These are phyloP conservation scores for Phellopilus nigrolimitatus DNA, from an alignment of 1,284 basidiomycete genomes.

Conservation along the genomic window DNA sequence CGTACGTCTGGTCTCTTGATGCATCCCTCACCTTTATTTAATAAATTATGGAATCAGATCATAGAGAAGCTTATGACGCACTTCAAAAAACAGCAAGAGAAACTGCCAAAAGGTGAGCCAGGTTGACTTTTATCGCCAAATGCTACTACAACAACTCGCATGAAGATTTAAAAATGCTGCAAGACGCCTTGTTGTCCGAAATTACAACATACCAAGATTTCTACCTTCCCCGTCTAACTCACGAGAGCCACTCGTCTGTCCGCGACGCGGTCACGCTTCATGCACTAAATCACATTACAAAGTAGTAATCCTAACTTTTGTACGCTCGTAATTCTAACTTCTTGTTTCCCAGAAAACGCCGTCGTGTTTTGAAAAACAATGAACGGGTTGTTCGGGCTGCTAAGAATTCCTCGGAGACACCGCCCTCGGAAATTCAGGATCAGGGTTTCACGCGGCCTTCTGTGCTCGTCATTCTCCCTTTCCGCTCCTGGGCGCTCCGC, in stretches of 20 bases:
- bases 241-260: conserved; percentile 47
- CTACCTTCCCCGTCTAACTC: conserved; percentile 58
- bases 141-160: conserved; percentile 20
- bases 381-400: conserved; percentile 73
- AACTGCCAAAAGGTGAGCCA: conserved; percentile 46
- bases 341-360: conserved; percentile 68
- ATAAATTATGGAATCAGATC: conserved; percentile 40
- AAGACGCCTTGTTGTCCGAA: conserved; percentile 59
- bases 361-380: conserved; percentile 90
- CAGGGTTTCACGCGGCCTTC: conserved; percentile 98
- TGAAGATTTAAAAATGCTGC: conserved; percentile 50
- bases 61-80: conserved; percentile 53
- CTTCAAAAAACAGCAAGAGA: conserved; percentile 49
- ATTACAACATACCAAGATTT: conserved; percentile 72
- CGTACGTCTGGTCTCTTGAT: conserved; percentile 22
- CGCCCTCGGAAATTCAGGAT: conserved; percentile 69
- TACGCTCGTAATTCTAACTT: conserved; percentile 16
- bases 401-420: conserved; percentile 45
- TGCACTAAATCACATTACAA: conserved; percentile 80
- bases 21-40: neutral
- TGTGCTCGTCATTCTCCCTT: conserved; percentile 86
- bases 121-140: neutral
- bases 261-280: conserved; percentile 73
- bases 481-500: conserved; percentile 82
- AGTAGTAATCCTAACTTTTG: conserved; percentile 42